A percentile compares a stretch with the other conserved stretches of the same genome.
Evolutionary conservation across 2,329 filamentous ascomycete species (phyloP).

Genomic region (Nothopassalora personata): DNA sequence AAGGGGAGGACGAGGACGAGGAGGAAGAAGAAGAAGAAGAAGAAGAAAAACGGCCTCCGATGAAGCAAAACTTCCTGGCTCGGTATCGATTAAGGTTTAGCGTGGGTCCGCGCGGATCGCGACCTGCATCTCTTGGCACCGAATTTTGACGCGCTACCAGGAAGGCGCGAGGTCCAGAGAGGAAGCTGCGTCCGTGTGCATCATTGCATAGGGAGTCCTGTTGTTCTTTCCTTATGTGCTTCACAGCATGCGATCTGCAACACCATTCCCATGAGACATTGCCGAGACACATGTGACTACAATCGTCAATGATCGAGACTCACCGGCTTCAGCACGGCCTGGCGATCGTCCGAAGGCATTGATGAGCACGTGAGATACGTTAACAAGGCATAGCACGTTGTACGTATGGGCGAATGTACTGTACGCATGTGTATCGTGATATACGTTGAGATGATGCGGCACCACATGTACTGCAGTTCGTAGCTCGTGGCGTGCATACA

Average conservation of each 20-base stretch:
- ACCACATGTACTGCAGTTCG: too few relatives aligned
- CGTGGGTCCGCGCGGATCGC: neutral
- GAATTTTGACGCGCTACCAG: neutral
- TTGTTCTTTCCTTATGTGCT: neutral
- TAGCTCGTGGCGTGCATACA: too few relatives aligned
- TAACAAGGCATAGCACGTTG: neutral
- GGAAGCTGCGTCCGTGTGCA: too few relatives aligned
- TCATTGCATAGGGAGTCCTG: too few relatives aligned
- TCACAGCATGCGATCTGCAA: neutral
- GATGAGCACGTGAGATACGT: neutral
- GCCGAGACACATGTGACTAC: neutral
- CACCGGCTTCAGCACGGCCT: neutral
- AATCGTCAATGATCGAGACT: neutral
- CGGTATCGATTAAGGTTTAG: neutral
- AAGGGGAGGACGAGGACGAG: too few relatives aligned
- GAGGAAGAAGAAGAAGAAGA: slow-evolving; percentile 1
- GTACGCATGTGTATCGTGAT: neutral
- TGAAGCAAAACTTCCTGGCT: neutral
- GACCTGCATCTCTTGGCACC: neutral
- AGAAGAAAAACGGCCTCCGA: neutral
- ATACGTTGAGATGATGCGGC: too few relatives aligned
- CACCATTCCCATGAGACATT: neutral
- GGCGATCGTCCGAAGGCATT: neutral
- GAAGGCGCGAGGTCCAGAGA: neutral
- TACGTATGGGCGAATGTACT: neutral